Evolutionary conservation across 768 basidiomycete species (phyloP), one percentile per base, ranked within the genome.

Genomic region (Boletellus emodensis): DNA sequence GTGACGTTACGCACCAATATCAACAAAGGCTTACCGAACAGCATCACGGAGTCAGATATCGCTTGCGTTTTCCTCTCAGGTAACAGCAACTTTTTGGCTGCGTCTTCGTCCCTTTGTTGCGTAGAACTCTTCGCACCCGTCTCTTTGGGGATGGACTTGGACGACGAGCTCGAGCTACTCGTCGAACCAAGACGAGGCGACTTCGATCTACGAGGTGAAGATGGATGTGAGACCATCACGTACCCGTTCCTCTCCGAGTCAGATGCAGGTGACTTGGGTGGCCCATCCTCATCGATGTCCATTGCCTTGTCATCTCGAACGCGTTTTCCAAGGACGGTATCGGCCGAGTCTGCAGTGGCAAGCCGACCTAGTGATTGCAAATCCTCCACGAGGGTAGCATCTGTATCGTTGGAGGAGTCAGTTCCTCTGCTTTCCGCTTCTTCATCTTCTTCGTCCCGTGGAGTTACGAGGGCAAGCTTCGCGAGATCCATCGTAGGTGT

Each of bases 401-500:
- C 90, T 1, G 89, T 90, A 61, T 91, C 90, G 55, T 90, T 87
- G 18, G 90, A 90, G 18, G 85, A 83, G 60, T 88, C 87, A 1
- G 87, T 89, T 48, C 82, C 83, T 48, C 83, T 77, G 55, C 79
- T 80, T 53, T 85, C 85, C 26, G 75, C 77, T 54, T 87, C 87
- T 53, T 88, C 89, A 54, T 90, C 89, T 66, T 90, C 87, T 65
- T 94, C 93, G 54, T 94, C 92, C 61, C 90, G 82, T 3, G 89
- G 87, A 6, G 93, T 93, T 32, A 94, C 85, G 17, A 96, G 79
- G 0, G 93, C 94, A 18, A 95, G 80, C 63, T 96, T 93, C 7
- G 93, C 93, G 17, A 96, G 76, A 59, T 95, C 90, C 40, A 90
- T 71, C 3, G 84, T 84, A 0, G 93, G 93, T 0, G 90, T 91